A percentile compares a stretch with the other conserved stretches of the same genome.
These are phyloP conservation scores for Pseudocercospora fuligena DNA, from an alignment of 2,329 filamentous ascomycete species.

Conservation along the genomic window DNA sequence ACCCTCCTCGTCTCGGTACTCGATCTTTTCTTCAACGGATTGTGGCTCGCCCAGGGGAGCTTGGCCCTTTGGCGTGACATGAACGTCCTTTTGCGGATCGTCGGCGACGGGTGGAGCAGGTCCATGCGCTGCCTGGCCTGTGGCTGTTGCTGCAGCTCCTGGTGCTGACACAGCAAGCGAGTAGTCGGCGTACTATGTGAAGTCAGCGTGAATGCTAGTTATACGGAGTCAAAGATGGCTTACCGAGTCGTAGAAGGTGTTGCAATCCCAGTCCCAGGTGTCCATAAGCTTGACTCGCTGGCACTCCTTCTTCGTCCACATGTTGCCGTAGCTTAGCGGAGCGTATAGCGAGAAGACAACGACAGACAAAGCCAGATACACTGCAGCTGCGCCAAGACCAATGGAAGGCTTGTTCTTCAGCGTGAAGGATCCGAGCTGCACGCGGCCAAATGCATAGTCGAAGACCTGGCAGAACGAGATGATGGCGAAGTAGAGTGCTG, in stretches of 20 bases:
- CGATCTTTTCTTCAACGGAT: constrained; percentile 73
- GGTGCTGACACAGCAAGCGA: constrained; percentile 32
- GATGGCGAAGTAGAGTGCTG: constrained; percentile 92
- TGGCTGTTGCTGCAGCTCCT: constrained; percentile 32
- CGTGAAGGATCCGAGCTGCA: constrained; percentile 54
- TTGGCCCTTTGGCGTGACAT: constrained; percentile 42
- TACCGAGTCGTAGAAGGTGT: constrained; percentile 85
- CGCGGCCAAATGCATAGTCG: constrained; percentile 79
- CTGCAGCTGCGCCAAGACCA: constrained; percentile 73
- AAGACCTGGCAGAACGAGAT: constrained; percentile 86
- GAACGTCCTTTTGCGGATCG: constrained; percentile 42
- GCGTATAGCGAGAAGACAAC: constrained; percentile 83
- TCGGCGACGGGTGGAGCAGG: constrained; percentile 44
- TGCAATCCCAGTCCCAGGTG: constrained; percentile 98
- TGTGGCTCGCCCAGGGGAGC: constrained; percentile 38
- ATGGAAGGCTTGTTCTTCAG: constrained; percentile 72
- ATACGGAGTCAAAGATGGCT: constrained; percentile 53
- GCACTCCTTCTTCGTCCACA: constrained; percentile 90
- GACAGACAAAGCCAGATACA: constrained; percentile 75
- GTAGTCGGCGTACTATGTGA: constrained; percentile 42
- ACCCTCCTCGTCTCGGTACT: constrained; percentile 93
- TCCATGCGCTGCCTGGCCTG: constrained; percentile 35
- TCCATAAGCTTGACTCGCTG: constrained; percentile 82
- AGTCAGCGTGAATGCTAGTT: neutral
- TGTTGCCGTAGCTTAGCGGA: constrained; percentile 88